Conservation (phyloP, 2,329 filamentous ascomycete genomes). For the Colletotrichum sublineola region DNA sequence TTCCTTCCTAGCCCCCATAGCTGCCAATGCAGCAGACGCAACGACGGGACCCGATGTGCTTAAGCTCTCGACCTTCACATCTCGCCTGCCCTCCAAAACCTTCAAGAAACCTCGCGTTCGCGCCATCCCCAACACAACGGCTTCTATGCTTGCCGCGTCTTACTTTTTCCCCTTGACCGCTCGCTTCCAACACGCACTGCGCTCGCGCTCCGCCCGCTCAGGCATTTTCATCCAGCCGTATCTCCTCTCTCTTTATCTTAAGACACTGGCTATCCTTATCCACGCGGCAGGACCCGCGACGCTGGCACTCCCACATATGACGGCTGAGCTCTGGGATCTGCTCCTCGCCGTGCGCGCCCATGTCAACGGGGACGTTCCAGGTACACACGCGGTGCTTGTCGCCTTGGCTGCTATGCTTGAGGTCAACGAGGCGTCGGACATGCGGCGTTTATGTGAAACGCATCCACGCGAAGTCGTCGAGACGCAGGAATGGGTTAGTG, state of each 20-base stretch:
- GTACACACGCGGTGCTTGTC: constrained; percentile 83
- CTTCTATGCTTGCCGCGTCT: constrained; percentile 77
- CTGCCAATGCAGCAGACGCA: constrained; percentile 83
- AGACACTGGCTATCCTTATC: constrained; percentile 86
- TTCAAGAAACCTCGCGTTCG: constrained; percentile 58
- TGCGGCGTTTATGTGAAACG: constrained; percentile 78
- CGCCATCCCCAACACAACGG: constrained; percentile 81
- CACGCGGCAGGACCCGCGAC: constrained; percentile 87
- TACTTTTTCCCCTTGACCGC: constrained; percentile 92
- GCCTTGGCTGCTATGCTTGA: constrained; percentile 85
- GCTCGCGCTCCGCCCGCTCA: constrained; percentile 55
- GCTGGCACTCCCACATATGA: constrained; percentile 82
- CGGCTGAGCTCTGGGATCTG: constrained; percentile 86
- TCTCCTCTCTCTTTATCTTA: constrained; percentile 83
- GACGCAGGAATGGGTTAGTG: constrained; percentile 86
- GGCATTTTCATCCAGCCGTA: constrained; percentile 78
- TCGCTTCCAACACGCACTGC: constrained; percentile 78
- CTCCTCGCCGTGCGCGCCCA: constrained; percentile 76
- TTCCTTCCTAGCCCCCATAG: constrained; percentile 83
- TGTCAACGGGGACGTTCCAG: constrained; percentile 71
- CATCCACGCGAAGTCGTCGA: constrained; percentile 85
- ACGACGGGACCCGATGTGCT: constrained; percentile 84
- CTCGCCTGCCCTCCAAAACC: constrained; percentile 67
- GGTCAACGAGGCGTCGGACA: constrained; percentile 72
- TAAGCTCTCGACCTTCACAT: constrained; percentile 91